Conservation (phyloP, 2,329 filamentous ascomycete genomes). For the Colletotrichum costaricense region DNA sequence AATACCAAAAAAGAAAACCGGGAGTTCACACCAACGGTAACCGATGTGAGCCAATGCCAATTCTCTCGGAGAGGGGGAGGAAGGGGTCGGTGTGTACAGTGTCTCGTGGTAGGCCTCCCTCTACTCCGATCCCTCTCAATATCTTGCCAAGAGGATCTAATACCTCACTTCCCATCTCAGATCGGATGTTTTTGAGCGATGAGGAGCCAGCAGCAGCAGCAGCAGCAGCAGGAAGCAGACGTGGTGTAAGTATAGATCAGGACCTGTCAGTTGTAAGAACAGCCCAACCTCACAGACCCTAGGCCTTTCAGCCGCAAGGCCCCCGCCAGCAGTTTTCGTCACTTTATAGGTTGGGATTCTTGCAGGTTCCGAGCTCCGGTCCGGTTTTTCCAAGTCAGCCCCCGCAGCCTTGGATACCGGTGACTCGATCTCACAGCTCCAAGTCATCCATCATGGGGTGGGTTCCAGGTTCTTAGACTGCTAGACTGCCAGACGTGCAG, state of each 20-base stretch:
- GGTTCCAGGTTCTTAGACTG: no score
- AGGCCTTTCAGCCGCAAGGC: background rate
- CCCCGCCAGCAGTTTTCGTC: background rate
- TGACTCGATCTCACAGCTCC: slow-evolving; percentile 1
- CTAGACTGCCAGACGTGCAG: no score
- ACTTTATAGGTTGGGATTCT: background rate
- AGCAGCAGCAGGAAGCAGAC: background rate
- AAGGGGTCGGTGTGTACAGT: background rate
- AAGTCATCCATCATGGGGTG: background rate
- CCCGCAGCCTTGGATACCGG: slow-evolving; percentile 5
- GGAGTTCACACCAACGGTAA: no score
- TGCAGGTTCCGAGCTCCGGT: background rate
- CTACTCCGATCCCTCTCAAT: background rate
- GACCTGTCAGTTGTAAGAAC: no score
- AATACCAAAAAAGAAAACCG: slow-evolving; percentile 9
- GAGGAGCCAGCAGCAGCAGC: background rate
- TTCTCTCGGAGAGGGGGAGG: background rate
- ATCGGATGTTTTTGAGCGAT: slow-evolving; percentile 14
- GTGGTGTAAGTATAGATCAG: no score
- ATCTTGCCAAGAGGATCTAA: background rate
- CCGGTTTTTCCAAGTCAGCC: background rate
- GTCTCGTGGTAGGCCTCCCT: background rate
- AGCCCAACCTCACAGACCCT: no score
- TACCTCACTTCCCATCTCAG: background rate
- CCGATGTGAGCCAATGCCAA: background rate